Percentiles rank a stretch among this genome's conserved stretches.
Conservation (phyloP, 345 rosid genomes). For the Arabis hirsuta region DNA sequence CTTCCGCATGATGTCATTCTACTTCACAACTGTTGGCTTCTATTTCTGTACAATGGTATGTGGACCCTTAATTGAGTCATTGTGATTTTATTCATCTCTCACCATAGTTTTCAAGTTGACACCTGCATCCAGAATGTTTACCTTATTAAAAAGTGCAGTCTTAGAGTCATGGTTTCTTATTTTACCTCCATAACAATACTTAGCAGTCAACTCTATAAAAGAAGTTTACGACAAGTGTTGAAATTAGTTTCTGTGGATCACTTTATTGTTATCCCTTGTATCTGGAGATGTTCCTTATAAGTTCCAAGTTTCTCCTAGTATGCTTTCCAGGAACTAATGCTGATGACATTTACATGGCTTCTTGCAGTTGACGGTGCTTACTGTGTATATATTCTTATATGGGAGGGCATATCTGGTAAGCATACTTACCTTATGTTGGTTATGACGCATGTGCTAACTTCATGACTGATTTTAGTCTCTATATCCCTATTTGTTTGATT, state of each 20-base stretch:
- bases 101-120: conserved; percentile 22
- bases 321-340: conserved; percentile 17
- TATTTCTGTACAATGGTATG: conserved; percentile 95
- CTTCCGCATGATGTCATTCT: conserved; percentile 96
- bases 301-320: conserved; percentile 28
- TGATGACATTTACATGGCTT: conserved; percentile 39
- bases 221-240: conserved; percentile 9
- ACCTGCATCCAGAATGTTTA: conserved; percentile 24
- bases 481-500: conserved; percentile 27
- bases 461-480: conserved; percentile 20
- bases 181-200: conserved; percentile 8
- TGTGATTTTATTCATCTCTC: conserved; percentile 6
- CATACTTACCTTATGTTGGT: conserved; percentile 21
- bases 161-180: conserved; percentile 12
- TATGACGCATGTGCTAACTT: conserved; percentile 24
- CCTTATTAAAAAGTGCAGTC: conserved; percentile 3
- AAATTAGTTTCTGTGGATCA: conserved; percentile 2
- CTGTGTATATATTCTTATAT: conserved; percentile 82
- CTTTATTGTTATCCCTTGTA: conserved; percentile 17
- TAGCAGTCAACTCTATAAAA: conserved; percentile 11
- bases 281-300: conserved; percentile 26
- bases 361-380: conserved; percentile 91
- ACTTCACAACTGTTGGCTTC: conserved; percentile 94
- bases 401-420: conserved; percentile 96
- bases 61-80: conserved; percentile 21